Conservation (phyloP, 2,329 filamentous ascomycete genomes). For the Venturia carpophila region DNA sequence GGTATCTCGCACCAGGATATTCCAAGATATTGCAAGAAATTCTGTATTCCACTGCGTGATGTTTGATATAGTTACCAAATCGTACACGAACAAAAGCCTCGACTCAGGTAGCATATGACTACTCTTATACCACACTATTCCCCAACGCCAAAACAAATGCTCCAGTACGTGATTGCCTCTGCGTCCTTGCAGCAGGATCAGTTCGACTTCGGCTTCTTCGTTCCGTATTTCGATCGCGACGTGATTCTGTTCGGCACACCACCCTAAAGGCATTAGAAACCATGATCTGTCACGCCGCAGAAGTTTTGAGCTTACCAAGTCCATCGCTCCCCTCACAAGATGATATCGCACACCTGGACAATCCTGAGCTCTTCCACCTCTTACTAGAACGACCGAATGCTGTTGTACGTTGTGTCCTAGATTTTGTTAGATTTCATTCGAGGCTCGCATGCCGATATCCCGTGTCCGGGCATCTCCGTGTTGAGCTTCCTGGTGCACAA, state of each 20-base stretch:
- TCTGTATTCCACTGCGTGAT: neutral
- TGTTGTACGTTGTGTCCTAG: constrained; percentile 93
- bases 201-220: constrained; percentile 82
- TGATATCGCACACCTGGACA: constrained; percentile 98
- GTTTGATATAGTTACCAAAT: neutral
- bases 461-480: too few relatives aligned
- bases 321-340: constrained; percentile 80
- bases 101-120: neutral
- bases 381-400: constrained; percentile 94
- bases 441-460: neutral
- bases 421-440: constrained; percentile 18
- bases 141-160: neutral
- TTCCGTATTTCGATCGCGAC: constrained; percentile 91
- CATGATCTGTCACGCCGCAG: neutral
- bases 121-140: neutral
- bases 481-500: neutral
- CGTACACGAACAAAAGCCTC: neutral
- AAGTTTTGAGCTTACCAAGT: constrained; percentile 61
- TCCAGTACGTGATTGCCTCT: neutral
- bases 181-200: neutral
- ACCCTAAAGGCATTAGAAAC: constrained; percentile 51
- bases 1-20: neutral
- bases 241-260: constrained; percentile 80
- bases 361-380: constrained; percentile 88
- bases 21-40: neutral